Conservation (phyloP, 495 filamentous ascomycete species). For the Parathielavia hyrcaniae region DNA sequence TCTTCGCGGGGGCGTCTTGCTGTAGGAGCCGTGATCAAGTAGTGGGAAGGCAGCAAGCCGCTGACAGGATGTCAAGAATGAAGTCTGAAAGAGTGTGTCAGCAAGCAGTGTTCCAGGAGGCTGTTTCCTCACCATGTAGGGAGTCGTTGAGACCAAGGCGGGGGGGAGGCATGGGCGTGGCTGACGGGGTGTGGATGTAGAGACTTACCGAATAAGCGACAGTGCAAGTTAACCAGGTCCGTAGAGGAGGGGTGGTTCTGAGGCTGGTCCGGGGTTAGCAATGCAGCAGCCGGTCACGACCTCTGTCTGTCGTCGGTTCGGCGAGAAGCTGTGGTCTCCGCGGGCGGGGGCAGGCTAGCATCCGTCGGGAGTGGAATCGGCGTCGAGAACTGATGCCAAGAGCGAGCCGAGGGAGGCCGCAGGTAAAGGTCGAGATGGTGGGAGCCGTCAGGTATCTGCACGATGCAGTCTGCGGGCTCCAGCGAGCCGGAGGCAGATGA, state of each 20-base stretch:
- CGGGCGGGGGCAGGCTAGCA: slow-evolving; percentile 12
- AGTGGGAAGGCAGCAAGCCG: not conserved
- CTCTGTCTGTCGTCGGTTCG: not conserved
- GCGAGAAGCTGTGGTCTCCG: slow-evolving; percentile 10
- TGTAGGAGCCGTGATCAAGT: not conserved
- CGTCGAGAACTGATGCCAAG: slow-evolving; percentile 15
- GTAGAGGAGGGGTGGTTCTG: not conserved
- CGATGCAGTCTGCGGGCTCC: slow-evolving; percentile 13
- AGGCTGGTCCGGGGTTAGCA: slow-evolving; percentile 1
- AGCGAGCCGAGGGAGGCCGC: slow-evolving; percentile 2
- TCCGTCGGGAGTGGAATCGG: not conserved
- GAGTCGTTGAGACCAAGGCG: not conserved
- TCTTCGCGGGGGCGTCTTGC: not conserved
- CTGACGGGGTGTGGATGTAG: slow-evolving; percentile 6
- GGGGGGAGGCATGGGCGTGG: not conserved
- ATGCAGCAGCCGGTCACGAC: not conserved
- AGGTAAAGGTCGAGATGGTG: not conserved
- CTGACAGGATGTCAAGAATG: not conserved
- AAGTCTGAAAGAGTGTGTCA: not conserved
- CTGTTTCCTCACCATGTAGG: not conserved
- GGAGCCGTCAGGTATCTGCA: slow-evolving; percentile 18
- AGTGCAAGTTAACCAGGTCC: slow-evolving; percentile 6
- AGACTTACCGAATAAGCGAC: slow-evolving; percentile 6
- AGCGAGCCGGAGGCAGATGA: not conserved
- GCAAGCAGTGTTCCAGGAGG: not conserved